Evolutionary conservation across 176 grass and related monocot genomes (phyloP), one percentile per base, ranked within the genome.

Genomic region (Luzula sylvatica): DNA sequence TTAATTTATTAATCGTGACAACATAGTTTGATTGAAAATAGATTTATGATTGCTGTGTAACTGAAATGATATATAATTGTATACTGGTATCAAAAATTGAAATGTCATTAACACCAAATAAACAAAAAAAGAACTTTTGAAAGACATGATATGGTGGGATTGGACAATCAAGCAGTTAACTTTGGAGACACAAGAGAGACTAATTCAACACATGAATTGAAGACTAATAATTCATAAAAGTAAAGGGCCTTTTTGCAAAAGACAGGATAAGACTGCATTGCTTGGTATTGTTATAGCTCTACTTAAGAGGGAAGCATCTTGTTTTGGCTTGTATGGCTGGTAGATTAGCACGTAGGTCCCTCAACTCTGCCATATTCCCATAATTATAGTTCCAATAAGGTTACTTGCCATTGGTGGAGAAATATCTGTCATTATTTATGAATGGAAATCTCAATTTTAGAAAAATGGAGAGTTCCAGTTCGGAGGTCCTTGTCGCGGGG

Each of bases 161-260:
- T 66, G 32, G 28, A 50, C 48, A 42, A 66, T 66, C 62, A 20
- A 14, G 61, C 61, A 38, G 61, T 52, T 50, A 52, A 52, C 45
- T 66, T 50, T 48, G 62, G 26, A 52, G 46, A 66, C 45, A 40
- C 23, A 29, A 52, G 42, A 66, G 13, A 24, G 48, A 35, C 29
- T 24, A 24, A 50, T 50, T 30, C 43, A 35, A 47, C 24, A 20
- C 4, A 23, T 42, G 29, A 23, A 35, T 35, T 35, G 30, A 23
- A 58, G 11, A 58, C 14, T 21, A 58, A 46, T 42, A 35, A 35
- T 35, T 35, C 30, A 35, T 7, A 9, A 8, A 20, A 23, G 22
- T 38, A 11, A 11, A 18, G 11, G 15, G 35, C 20, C 38, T 19
- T 59, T 59, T 46, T 59, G 19, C 30, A 13, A 25, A 4, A 60